Conservation (phyloP, 1,284 basidiomycete species). For the Anthracocystis panici-leucophaei region DNA sequence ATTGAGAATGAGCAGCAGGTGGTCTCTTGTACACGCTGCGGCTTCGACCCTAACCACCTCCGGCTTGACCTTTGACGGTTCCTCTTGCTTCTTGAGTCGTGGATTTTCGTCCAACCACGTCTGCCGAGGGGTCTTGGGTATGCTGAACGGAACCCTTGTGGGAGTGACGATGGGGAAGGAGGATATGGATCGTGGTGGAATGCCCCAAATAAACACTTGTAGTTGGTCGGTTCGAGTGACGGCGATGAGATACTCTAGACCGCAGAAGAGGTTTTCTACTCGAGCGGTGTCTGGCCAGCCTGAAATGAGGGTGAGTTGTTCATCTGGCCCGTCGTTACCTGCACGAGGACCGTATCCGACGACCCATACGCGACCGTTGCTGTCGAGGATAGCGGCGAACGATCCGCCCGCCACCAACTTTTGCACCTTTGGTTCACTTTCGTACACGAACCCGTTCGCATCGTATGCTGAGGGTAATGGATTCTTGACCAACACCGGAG, state of each 20-base stretch:
- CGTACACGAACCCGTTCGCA: background rate
- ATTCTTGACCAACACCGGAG: constrained; percentile 15
- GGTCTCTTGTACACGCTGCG: constrained; percentile 31
- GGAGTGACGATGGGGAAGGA: background rate
- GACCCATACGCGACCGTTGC: constrained; percentile 19
- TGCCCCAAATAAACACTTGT: constrained; percentile 31
- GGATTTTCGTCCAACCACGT: constrained; percentile 27
- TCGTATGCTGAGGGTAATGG: constrained; percentile 16
- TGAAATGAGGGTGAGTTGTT: background rate
- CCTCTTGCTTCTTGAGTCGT: background rate
- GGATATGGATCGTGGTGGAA: constrained; percentile 16
- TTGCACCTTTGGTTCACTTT: background rate
- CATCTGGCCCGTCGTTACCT: background rate
- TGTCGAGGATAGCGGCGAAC: constrained; percentile 38
- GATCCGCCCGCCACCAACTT: constrained; percentile 41
- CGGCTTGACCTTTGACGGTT: background rate
- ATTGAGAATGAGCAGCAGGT: constrained; percentile 23
- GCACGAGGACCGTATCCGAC: constrained; percentile 25
- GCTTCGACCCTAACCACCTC: constrained; percentile 1
- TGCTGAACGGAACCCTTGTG: constrained; percentile 8
- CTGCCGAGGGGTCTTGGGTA: constrained; percentile 18
- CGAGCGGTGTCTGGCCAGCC: background rate
- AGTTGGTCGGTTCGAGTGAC: background rate
- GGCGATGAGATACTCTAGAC: constrained; percentile 38
- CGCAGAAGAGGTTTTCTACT: constrained; percentile 15